Evolutionary conservation across 2,329 filamentous ascomycete genomes (phyloP).

Genomic region (Phaeosphaeriaceae sp.): DNA sequence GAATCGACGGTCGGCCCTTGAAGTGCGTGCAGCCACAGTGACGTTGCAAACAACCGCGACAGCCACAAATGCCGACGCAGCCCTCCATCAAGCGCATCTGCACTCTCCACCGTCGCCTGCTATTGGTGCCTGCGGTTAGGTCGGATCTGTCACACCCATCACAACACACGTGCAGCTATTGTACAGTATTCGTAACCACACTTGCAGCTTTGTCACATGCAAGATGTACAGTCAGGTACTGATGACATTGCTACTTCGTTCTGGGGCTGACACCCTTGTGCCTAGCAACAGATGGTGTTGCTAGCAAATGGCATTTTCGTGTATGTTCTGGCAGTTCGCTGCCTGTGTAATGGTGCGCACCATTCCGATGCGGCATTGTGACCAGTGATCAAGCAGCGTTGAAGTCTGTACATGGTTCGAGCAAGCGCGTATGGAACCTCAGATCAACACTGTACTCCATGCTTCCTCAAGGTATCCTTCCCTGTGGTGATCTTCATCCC

Average conservation of each 20-base stretch:
- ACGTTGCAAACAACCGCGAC: neutral
- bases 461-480: conserved; percentile 64
- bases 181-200: neutral
- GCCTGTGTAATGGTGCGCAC: neutral
- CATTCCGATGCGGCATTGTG: neutral
- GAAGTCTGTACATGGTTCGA: neutral
- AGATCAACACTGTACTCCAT: conserved; percentile 33
- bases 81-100: neutral
- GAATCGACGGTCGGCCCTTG: neutral
- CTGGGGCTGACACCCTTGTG: neutral
- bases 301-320: neutral
- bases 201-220: neutral
- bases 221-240: conserved; percentile 7
- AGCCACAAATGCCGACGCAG: neutral
- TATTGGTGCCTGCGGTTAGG: neutral
- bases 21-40: neutral
- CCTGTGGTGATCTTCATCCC: conserved; percentile 76
- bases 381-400: neutral
- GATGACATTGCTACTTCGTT: conserved; percentile 8
- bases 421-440: neutral
- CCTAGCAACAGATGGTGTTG: too few species aligned
- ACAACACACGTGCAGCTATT: neutral
- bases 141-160: conserved; percentile 1
- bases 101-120: neutral
- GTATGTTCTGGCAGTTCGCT: neutral